A percentile compares a stretch with the other conserved stretches of the same genome.
phyloP scores from a whole-genome alignment of 139 green algal genomes.

The Chlamydomonas sp. region DNA sequence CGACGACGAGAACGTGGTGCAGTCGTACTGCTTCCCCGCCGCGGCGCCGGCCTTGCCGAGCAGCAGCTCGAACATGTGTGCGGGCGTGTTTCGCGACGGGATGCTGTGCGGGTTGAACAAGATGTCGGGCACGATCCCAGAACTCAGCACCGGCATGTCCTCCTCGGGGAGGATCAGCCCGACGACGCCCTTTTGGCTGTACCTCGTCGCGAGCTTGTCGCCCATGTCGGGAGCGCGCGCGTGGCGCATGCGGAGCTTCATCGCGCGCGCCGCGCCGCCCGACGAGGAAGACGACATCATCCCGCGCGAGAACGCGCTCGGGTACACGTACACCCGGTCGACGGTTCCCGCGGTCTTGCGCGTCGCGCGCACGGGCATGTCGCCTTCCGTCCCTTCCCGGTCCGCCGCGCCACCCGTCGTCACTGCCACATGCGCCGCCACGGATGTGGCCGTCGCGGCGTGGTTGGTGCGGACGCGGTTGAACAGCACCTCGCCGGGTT shows the following conservation, averaged over 20 bases:
- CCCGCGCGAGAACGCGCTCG: too few relatives aligned
- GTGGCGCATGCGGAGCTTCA: constrained; percentile 47
- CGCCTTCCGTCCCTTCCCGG: too few relatives aligned
- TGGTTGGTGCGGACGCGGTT: not conserved
- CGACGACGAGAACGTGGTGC: not conserved
- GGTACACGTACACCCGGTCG: not conserved
- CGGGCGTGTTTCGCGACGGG: constrained; percentile 24
- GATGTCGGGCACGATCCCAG: constrained; percentile 20
- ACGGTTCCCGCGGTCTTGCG: not conserved
- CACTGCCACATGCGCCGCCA: not conserved
- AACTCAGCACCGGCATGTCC: constrained; percentile 22
- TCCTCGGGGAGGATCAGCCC: not conserved
- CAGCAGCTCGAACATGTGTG: constrained; percentile 24
- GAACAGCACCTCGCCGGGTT: not conserved
- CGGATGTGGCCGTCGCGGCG: not conserved
- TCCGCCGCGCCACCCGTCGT: not conserved
- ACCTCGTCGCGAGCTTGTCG: constrained; percentile 50
- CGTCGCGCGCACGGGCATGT: too few relatives aligned
- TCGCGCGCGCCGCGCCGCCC: too few relatives aligned
- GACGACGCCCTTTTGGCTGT: constrained; percentile 27
- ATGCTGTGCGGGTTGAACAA: constrained; percentile 35
- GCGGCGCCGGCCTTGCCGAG: constrained; percentile 19
- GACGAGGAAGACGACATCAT: too few relatives aligned
- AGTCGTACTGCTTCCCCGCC: constrained; percentile 42
- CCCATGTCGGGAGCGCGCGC: constrained; percentile 47